Conservation (phyloP, 2,329 filamentous ascomycete species). For the Gliomastix tumulicola region DNA sequence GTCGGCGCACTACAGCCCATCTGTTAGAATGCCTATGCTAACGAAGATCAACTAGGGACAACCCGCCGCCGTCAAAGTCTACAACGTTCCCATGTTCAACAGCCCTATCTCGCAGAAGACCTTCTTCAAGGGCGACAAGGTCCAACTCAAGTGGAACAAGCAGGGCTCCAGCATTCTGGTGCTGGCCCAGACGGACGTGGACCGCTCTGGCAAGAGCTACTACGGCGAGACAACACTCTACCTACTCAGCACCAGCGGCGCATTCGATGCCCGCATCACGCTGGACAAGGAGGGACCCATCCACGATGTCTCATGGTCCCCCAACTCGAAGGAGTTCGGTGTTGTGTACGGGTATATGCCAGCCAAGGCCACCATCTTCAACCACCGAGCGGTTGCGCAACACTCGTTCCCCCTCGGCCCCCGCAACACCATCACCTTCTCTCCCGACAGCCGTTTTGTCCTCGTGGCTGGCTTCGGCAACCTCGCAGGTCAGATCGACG, state of each 20-base stretch:
- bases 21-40: no score
- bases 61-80: constrained; percentile 91
- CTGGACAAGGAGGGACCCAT: constrained; percentile 97
- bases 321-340: constrained; percentile 95
- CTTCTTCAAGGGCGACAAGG: constrained; percentile 99
- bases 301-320: constrained; percentile 97
- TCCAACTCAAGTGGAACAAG: constrained; percentile 96
- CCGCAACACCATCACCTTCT: constrained; percentile 93
- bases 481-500: constrained; percentile 92
- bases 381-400: constrained; percentile 72
- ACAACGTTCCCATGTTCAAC: constrained; percentile 82
- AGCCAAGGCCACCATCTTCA: constrained; percentile 98
- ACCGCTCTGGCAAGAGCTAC: constrained; percentile 98
- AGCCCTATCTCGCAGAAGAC: constrained; percentile 90
- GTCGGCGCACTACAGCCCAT: not conserved
- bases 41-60: constrained; percentile 58
- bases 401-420: constrained; percentile 83
- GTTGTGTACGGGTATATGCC: constrained; percentile 98
- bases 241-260: constrained; percentile 82
- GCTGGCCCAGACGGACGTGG: constrained; percentile 93
- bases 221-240: constrained; percentile 98
- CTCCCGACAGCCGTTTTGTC: constrained; percentile 86
- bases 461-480: constrained; percentile 96
- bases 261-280: constrained; percentile 85
- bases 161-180: constrained; percentile 88